These are phyloP conservation scores for Euphrasia arctica DNA, from an alignment of 305 asterid species.

Conservation along the genomic window DNA sequence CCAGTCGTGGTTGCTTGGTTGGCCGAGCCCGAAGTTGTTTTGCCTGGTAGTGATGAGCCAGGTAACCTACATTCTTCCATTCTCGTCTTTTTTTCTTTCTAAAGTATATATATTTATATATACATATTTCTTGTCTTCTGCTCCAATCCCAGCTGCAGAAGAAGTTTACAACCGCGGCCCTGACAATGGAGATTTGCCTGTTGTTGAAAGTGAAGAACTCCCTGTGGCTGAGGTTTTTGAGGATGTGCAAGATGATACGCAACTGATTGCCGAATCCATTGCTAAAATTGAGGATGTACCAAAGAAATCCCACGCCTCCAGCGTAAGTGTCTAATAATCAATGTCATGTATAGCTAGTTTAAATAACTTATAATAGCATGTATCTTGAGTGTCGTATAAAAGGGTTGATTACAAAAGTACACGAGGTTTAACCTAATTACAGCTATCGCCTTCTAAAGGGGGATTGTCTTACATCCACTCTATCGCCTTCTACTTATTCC, in stretches of 20 bases:
- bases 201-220: conserved; percentile 33
- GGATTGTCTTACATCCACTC: not conserved
- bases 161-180: conserved; percentile 48
- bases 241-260: conserved; percentile 47
- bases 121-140: not conserved
- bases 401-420: not conserved
- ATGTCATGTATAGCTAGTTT: not conserved
- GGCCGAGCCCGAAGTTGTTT: conserved; percentile 34
- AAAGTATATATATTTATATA: not conserved
- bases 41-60: conserved; percentile 38
- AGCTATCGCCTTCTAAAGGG: no score
- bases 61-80: conserved; percentile 31
- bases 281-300: conserved; percentile 58
- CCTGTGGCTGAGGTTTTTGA: conserved; percentile 61
- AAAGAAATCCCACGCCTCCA: conserved; percentile 69
- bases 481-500: no score
- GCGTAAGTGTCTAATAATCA: conserved; percentile 41
- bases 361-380: not conserved
- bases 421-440: not conserved
- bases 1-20: conserved; percentile 27
- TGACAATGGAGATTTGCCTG: conserved; percentile 44
- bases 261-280: conserved; percentile 45
- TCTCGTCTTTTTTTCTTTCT: conserved; percentile 4
- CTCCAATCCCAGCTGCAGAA: conserved; percentile 36
- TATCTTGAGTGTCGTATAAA: not conserved